These are phyloP conservation scores for Colletotrichum plurivorum DNA, from an alignment of 2,329 filamentous ascomycete species.

Conservation along the genomic window DNA sequence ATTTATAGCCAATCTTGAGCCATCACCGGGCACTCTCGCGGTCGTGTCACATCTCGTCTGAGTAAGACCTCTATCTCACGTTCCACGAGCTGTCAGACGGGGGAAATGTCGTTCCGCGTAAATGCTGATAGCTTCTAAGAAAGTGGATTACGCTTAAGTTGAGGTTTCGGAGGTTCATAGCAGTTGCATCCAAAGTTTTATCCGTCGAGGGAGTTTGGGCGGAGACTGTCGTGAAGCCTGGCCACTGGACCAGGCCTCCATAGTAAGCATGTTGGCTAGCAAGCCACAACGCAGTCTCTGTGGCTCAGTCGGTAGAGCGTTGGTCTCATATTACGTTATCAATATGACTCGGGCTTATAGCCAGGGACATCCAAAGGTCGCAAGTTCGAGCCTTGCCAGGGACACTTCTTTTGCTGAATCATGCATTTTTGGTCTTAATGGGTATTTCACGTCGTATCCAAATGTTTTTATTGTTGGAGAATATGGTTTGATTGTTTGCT, in stretches of 20 bases:
- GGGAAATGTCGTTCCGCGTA: background rate
- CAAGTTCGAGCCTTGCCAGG: slow-evolving; percentile 39
- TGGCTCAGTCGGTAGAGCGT: slow-evolving; percentile 40
- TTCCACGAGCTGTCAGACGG: background rate
- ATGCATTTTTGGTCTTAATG: too few species aligned
- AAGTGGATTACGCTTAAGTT: background rate
- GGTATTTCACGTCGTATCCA: too few species aligned
- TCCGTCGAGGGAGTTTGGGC: background rate
- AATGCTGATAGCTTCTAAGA: too few species aligned
- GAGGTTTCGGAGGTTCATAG: too few species aligned
- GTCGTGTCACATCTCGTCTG: background rate
- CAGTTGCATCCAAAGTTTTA: too few species aligned
- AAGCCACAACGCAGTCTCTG: slow-evolving; percentile 13
- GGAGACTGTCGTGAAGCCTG: background rate
- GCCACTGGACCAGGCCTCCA: background rate
- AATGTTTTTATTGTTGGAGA: too few species aligned
- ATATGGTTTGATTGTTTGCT: too few species aligned
- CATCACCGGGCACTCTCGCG: background rate
- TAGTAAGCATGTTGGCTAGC: rapidly evolving
- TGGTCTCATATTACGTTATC: slow-evolving; percentile 34
- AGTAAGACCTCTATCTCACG: background rate
- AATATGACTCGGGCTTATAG: slow-evolving; percentile 13
- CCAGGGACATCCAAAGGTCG: slow-evolving; percentile 37
- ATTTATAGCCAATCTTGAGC: background rate
- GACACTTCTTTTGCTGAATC: slow-evolving; percentile 14